phyloP scores from a whole-genome alignment of 2,329 filamentous ascomycete genomes.

The Allantophomopsis cytisporea region DNA sequence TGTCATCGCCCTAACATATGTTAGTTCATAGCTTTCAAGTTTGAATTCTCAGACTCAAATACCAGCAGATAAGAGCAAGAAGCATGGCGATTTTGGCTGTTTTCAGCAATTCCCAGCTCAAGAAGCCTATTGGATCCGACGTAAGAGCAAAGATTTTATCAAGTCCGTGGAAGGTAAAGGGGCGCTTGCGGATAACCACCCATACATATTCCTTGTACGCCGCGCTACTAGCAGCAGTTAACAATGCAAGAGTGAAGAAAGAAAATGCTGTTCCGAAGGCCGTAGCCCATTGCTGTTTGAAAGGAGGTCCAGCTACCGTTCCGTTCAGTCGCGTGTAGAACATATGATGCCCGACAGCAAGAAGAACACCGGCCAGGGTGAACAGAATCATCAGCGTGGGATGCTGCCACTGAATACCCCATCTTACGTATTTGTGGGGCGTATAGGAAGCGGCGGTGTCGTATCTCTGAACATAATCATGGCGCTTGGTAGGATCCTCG shows the following conservation, averaged over 20 bases:
- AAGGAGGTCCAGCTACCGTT: not conserved
- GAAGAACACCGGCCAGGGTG: not conserved
- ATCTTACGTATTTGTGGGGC: too few relatives aligned
- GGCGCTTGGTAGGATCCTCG: too few relatives aligned
- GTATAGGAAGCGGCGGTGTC: too few relatives aligned
- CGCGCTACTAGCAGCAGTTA: conserved; percentile 3
- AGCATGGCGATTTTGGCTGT: too few relatives aligned
- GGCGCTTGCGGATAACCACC: conserved; percentile 5
- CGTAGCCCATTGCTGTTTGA: conserved; percentile 5
- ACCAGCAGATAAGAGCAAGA: too few relatives aligned
- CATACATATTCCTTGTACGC: conserved; percentile 9
- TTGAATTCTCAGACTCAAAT: too few relatives aligned
- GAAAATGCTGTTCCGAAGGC: conserved; percentile 8
- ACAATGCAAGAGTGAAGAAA: conserved; percentile 4
- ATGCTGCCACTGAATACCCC: not conserved
- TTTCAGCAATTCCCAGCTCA: too few relatives aligned
- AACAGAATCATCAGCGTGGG: not conserved
- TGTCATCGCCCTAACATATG: too few relatives aligned
- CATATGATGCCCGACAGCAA: conserved; percentile 7
- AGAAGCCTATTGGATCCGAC: conserved; percentile 1
- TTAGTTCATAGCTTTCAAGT: too few relatives aligned
- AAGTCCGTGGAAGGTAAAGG: conserved; percentile 5
- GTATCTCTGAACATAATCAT: too few relatives aligned
- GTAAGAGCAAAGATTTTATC: conserved; percentile 8
- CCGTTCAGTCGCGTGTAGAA: conserved; percentile 3